Evolutionary conservation across 345 rosid genomes (phyloP), one percentile per base, ranked within the genome.

Genomic region (Melaleuca quinquenervia): DNA sequence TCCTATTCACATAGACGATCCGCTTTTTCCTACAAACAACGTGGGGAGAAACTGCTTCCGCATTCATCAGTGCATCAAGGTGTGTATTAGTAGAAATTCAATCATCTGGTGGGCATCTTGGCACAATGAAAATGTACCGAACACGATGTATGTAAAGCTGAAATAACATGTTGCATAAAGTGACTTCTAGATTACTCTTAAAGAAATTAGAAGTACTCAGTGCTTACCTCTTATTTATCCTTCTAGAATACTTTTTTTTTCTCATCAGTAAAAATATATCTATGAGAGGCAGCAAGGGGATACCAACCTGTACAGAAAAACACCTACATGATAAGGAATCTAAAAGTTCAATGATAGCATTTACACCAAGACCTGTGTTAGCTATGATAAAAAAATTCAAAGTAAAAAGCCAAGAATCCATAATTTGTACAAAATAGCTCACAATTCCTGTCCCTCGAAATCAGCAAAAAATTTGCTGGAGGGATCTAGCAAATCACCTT

Each of bases 11-110:
- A 92, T 96, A 29, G 99, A 97, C 60, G 98, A 97, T 88, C 99
- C 98, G 62, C 96, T 95, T 90, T 97, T 94, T 86, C 98, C 98
- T 86, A 90, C 93, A 85, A 97, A 97, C 90, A 96, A 97, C 87
- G 95, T 97, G 55, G 99, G 99, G 90, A 93, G 99, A 92, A 97
- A 97, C 91, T 97, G 99, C 90, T 97, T 97, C 83, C 94, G 99
- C 24, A 94, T 97, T 92, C 99, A 97, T 92, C 99, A 97, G 86
- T 97, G 99, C 88, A 97, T 96, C 86, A 97, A 97, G 97, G 99
- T 94, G 70, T 87, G 93, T 86, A 52, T 87, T 50, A 84, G 60
- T 48, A 62, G 78, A 82, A 50, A 12, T 76, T 26, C 32, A 41
- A 85, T 84, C 27, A 54, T 26, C 51, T 84, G 85, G 48, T 70